Percentiles rank a stretch among this genome's conserved stretches.
Conservation (phyloP, 805 yeast species). For the Wickerhamiella allomyrinae region DNA sequence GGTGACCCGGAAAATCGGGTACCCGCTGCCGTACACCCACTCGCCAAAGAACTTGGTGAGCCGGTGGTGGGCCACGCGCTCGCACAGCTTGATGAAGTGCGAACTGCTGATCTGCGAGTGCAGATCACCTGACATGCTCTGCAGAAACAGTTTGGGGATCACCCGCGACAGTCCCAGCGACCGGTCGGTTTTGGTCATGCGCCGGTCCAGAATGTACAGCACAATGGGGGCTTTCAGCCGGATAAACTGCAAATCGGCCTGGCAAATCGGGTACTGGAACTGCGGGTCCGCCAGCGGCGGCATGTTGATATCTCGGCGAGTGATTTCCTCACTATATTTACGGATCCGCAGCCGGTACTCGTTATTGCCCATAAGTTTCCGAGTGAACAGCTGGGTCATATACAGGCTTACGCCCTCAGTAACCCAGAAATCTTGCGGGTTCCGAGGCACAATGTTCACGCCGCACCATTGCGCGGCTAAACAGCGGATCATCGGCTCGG, state of each 20-base stretch:
- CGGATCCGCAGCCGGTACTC: constrained; percentile 64
- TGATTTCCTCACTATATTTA: constrained; percentile 46
- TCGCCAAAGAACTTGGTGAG: constrained; percentile 76
- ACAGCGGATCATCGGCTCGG: constrained; percentile 54
- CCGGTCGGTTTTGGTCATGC: constrained; percentile 94
- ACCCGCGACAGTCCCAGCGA: constrained; percentile 87
- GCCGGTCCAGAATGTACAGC: constrained; percentile 64
- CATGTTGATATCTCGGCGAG: constrained; percentile 60
- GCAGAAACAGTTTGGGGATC: constrained; percentile 77
- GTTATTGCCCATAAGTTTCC: constrained; percentile 65
- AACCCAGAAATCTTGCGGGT: constrained; percentile 76
- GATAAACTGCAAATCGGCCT: constrained; percentile 51
- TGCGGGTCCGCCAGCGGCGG: constrained; percentile 69
- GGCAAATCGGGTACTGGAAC: constrained; percentile 48
- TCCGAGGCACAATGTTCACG: constrained; percentile 69
- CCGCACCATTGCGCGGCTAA: constrained; percentile 90
- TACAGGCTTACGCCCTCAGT: constrained; percentile 71
- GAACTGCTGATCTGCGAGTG: constrained; percentile 60
- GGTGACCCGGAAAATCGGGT: constrained; percentile 75
- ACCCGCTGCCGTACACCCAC: constrained; percentile 85
- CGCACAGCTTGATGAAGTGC: constrained; percentile 90
- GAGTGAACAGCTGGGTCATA: constrained; percentile 64
- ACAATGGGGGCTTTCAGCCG: constrained; percentile 76
- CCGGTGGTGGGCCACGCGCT: constrained; percentile 77
- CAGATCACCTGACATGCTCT: constrained; percentile 91